Evolutionary conservation across 139 green algal genomes (phyloP), one percentile per base, ranked within the genome.

Genomic region (Pleodorina starrii): DNA sequence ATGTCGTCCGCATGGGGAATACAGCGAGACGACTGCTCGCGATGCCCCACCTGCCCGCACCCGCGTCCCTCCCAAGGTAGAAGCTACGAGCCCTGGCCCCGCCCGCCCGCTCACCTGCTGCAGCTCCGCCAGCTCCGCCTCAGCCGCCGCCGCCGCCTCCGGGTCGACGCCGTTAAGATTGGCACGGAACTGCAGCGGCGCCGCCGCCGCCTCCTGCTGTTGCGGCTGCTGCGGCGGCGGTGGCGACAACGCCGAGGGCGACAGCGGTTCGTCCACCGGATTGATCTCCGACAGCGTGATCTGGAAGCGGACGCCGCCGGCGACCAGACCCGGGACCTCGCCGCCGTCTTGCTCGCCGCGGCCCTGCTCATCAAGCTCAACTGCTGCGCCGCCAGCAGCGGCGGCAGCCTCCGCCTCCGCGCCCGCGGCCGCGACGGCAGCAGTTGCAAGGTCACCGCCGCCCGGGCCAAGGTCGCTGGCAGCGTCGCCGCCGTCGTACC

Each of bases 211-310:
- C 10, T 12, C 17, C 72, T 80, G 72, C 72, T 44, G 74, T 44
- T 44, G 74, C n/a, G 44, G 74, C 44, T 43, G 25, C 69, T 10
- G 66, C 63, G 63, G 63, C 63, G 63, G 63, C 63, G n/a, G 63
- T 43, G 29, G 9, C n/a, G 69, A 2, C 36, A 36, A 25, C 11
- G 32, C 2, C 46, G 35, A 17, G 63, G 29, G 29, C 40, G 29
- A 12, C n/a, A 40, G 32, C 42, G 66, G 11, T 11, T 63, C 69
- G 3, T 51, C 68, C 12, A 42, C 68, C 23, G 68, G 84, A 5
- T 42, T 66, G 23, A 88, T 88, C 66, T 88, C 84, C 23, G 72
- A 60, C 50, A 89, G 71, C 5, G 84, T 83, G 29, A 81, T 74
- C 36, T 83, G 46, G 50, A 81, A 89, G 7, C 69, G 69, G 36